Conservation (phyloP, 106 monocot genomes). For the Posidonia australis region DNA sequence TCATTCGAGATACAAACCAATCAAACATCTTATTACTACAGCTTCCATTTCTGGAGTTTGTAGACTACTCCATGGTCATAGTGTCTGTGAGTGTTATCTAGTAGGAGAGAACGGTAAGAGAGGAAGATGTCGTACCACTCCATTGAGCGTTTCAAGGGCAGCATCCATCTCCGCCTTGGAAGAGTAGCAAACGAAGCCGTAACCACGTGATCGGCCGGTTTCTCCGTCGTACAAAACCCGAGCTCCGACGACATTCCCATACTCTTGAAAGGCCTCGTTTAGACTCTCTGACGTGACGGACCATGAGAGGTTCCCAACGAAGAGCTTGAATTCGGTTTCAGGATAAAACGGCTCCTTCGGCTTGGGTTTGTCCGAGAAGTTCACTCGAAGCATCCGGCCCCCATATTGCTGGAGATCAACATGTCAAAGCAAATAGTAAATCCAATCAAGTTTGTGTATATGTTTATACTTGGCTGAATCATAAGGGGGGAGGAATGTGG, state of each 20-base stretch:
- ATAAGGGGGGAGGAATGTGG: no score
- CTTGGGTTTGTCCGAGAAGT: slow-evolving; percentile 81
- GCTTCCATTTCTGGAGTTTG: no score
- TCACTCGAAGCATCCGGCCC: slow-evolving; percentile 67
- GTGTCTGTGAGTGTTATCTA: no score
- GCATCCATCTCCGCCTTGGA: slow-evolving; percentile 82
- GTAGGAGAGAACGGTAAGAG: neutral
- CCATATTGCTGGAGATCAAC: slow-evolving; percentile 51
- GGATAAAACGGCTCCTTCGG: slow-evolving; percentile 59
- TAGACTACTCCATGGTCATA: no score
- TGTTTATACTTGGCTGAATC: no score
- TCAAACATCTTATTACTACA: no score
- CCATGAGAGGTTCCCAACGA: slow-evolving; percentile 90
- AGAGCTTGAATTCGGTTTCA: slow-evolving; percentile 82
- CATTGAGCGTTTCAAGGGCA: slow-evolving; percentile 57
- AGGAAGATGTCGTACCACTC: slow-evolving; percentile 28
- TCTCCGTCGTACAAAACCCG: slow-evolving; percentile 83
- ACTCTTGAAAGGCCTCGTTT: slow-evolving; percentile 42
- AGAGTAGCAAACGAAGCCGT: slow-evolving; percentile 78
- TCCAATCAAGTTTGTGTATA: no score
- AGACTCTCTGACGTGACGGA: slow-evolving; percentile 64
- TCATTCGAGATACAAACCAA: no score
- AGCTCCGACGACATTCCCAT: slow-evolving; percentile 70
- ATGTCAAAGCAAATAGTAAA: neutral
- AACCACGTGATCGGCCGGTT: slow-evolving; percentile 71